Percentiles rank a stretch among this genome's conserved stretches.
Conservation (phyloP, 2,329 filamentous ascomycete genomes). For the Periconia sp. region DNA sequence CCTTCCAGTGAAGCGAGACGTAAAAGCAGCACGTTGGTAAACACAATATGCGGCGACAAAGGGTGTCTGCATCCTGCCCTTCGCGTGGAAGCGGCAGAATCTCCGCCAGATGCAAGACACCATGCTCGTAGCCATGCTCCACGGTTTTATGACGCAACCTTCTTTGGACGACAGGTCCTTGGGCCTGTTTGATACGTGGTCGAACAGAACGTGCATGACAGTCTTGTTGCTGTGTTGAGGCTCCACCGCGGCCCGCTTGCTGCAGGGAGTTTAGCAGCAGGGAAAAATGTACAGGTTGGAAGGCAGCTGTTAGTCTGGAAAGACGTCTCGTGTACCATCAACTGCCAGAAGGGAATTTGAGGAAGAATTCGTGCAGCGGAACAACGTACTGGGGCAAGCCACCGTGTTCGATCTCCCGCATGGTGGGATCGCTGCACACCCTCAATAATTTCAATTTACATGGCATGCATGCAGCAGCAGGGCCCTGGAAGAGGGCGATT, state of each 20-base stretch:
- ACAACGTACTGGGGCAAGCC: slow-evolving; percentile 9
- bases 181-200: background rate
- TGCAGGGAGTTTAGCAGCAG: background rate
- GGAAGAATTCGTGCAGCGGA: slow-evolving; percentile 12
- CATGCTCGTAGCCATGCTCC: slow-evolving; percentile 22
- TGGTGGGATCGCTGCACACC: slow-evolving; percentile 23
- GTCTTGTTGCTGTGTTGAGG: background rate
- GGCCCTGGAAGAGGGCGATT: slow-evolving; percentile 16
- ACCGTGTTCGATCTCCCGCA: slow-evolving; percentile 32
- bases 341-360: slow-evolving; percentile 3
- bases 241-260: background rate
- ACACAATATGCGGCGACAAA: background rate
- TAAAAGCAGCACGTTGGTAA: background rate
- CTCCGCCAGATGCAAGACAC: slow-evolving; percentile 33
- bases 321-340: background rate
- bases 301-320: background rate
- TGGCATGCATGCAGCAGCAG: slow-evolving; percentile 28
- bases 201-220: background rate
- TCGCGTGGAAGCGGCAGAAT: slow-evolving; percentile 37
- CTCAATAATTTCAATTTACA: slow-evolving; percentile 23
- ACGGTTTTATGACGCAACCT: slow-evolving; percentile 31
- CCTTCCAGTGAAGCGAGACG: background rate
- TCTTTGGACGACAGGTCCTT: slow-evolving; percentile 16
- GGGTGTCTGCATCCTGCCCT: slow-evolving; percentile 11
- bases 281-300: background rate